These are phyloP conservation scores for Hypholoma sublateritium DNA, from an alignment of 768 basidiomycete genomes.

Conservation along the genomic window DNA sequence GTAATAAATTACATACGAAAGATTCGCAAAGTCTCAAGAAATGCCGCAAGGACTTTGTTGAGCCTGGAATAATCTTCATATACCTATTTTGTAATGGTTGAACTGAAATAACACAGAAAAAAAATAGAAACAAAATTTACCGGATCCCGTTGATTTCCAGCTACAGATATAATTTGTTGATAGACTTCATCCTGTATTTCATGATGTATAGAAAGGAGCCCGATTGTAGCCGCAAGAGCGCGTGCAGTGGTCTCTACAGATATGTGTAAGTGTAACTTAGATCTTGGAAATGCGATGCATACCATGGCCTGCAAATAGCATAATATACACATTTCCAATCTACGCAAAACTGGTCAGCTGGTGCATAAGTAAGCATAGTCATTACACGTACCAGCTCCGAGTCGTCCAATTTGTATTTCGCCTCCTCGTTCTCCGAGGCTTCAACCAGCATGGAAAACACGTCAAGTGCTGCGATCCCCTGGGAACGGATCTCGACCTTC, in stretches of 20 bases:
- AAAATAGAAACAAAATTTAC: not conserved
- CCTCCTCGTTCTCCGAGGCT: conserved; percentile 1
- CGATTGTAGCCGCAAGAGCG: conserved; percentile 42
- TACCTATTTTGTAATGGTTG: conserved; percentile 16
- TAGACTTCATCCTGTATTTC: conserved; percentile 46
- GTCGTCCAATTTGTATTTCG: conserved; percentile 2
- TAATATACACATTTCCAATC: not conserved
- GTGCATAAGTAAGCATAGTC: not conserved
- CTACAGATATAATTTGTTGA: conserved; percentile 37
- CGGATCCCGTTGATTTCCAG: conserved; percentile 20
- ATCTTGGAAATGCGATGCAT: not conserved
- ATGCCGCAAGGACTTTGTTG: conserved; percentile 36
- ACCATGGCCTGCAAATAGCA: not conserved
- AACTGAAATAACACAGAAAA: not conserved
- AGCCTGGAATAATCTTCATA: conserved; percentile 39
- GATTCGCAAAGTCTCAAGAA: conserved; percentile 39
- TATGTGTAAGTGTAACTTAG: not conserved
- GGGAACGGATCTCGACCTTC: conserved; percentile 23
- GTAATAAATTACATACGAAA: conserved; percentile 32
- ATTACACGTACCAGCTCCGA: not conserved
- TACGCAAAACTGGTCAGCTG: not conserved
- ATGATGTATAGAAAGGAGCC: conserved; percentile 39
- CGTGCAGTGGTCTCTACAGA: conserved; percentile 47
- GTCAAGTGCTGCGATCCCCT: not conserved
- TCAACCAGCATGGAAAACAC: conserved; percentile 2